Base-by-base conservation (phyloP, 768 basidiomycete genomes). In the Tulasnella sp. region DNA sequence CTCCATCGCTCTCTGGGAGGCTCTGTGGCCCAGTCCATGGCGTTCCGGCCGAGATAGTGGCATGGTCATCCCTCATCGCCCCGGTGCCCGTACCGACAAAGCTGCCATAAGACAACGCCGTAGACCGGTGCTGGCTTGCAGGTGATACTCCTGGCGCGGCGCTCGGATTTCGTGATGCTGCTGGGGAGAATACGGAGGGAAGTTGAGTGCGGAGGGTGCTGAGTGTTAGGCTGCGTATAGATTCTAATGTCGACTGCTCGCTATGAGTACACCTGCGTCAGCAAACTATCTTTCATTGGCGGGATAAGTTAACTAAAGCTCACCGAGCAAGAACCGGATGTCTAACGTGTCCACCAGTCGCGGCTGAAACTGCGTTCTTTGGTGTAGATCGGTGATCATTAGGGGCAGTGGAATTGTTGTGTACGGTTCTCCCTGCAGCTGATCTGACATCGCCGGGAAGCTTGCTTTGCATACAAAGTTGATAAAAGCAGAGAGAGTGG, bases 71-170 rank as follows among this genome's bases (percentile, higher is more conserved):
- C 34, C 34, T 38, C 34, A 38, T 53, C n/a, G 67, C 50, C 4
- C 63, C 66, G 0, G 66, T 17, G 38, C 71, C 68, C 7, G 68
- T 44, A 22, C 63, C 64, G 62, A 75, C 70, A 63, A 76, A 76
- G 43, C 66, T 74, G 15, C 77, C 78, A 52, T 75, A 76, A 0
- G 74, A 76, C 27, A 78, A 65, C 0, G 78, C 79, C 11, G 73
- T 70, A 3, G 79, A 79, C 24, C 80, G 73, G 12, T 54, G 53
- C 42, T 54, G 53, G 53, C 53, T 54, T 11, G 53, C 19, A n/a
- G 53, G 53, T 17, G 53, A 54, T 11, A 34, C 41, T 21, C 53
- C 53, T 7, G 53, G 53, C 15, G 50, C 34, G 17, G 30, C 41
- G 53, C 42, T 54, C 53, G 31, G 31, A 25, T 38, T 38, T 15